Conservation (phyloP, 2,329 filamentous ascomycete genomes). For the Gaeumannomyces tritici region DNA sequence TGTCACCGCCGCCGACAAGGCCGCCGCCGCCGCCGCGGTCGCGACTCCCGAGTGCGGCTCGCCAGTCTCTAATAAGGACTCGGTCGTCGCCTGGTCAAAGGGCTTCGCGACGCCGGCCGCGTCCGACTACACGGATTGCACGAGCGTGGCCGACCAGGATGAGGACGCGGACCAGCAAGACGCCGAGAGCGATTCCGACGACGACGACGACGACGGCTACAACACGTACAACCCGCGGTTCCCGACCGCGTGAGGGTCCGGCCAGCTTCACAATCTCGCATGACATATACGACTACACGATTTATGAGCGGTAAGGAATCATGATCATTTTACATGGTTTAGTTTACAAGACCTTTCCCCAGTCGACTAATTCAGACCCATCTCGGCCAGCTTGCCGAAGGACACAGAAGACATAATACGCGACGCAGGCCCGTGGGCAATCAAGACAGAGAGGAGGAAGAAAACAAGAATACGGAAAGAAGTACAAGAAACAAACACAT, state of each 20-base stretch:
- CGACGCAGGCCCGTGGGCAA: background rate
- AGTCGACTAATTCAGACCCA: too few species aligned
- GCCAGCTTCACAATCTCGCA: background rate
- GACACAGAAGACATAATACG: background rate
- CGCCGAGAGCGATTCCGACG: conserved; percentile 55
- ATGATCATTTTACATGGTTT: too few species aligned
- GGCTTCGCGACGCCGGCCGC: conserved; percentile 6
- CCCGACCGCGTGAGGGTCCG: conserved; percentile 44
- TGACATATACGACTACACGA: background rate
- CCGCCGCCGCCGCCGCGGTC: conserved; percentile 27
- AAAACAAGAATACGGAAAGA: background rate
- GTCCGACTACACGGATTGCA: background rate
- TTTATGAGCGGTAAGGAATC: too few species aligned
- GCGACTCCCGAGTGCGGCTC: too few species aligned
- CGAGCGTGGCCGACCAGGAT: conserved; percentile 1
- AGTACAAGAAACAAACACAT: background rate
- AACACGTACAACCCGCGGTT: conserved; percentile 54
- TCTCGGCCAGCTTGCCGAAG: too few species aligned
- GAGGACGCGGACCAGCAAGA: conserved; percentile 25
- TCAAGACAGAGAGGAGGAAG: background rate
- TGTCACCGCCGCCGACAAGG: too few species aligned
- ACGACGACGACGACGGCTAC: conserved; percentile 65
- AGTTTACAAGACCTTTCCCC: too few species aligned
- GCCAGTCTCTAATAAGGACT: too few species aligned
- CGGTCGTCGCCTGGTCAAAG: too few species aligned